A percentile compares a stretch with the other conserved stretches of the same genome.
phyloP scores from a whole-genome alignment of 1,284 basidiomycete species.

The Fomitopsis pinicola region DNA sequence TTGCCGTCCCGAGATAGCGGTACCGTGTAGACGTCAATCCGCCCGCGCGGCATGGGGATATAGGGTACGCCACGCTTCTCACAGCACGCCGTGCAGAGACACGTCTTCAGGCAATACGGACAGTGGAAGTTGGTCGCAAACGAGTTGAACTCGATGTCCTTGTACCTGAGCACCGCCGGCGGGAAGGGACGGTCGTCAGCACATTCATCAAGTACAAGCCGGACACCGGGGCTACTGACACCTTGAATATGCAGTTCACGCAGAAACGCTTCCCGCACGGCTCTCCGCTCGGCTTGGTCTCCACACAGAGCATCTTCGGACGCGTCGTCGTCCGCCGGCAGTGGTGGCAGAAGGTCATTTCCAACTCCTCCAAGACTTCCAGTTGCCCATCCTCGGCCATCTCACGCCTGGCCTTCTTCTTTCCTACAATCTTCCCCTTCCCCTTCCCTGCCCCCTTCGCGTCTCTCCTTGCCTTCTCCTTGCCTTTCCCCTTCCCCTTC shows the following conservation, averaged over 20 bases:
- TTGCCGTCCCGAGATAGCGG: too few relatives aligned
- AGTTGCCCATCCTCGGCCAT: not conserved
- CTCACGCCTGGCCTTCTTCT: not conserved
- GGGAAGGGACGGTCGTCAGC: too few relatives aligned
- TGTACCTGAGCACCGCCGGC: constrained; percentile 13
- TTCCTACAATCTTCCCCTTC: not conserved
- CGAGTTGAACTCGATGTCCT: constrained; percentile 20
- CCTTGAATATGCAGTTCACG: constrained; percentile 20
- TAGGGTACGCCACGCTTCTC: constrained; percentile 21
- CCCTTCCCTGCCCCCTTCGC: constrained; percentile 3
- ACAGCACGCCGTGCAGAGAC: constrained; percentile 25
- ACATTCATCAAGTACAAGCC: too few relatives aligned
- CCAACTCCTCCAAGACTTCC: not conserved
- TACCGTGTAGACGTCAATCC: not conserved
- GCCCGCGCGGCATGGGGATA: constrained; percentile 13
- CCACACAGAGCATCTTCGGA: constrained; percentile 25
- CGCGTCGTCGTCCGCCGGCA: constrained; percentile 15
- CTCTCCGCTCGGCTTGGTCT: constrained; percentile 11
- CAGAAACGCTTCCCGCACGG: constrained; percentile 23
- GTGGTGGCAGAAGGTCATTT: constrained; percentile 24
- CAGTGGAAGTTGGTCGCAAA: constrained; percentile 19
- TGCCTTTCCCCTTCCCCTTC: constrained; percentile 7
- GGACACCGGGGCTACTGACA: constrained; percentile 13
- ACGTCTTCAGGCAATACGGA: constrained; percentile 20
- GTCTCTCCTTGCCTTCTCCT: constrained; percentile 9